Evolutionary conservation across 257 asterid genomes (phyloP).

Genomic region (Lantana camara): DNA sequence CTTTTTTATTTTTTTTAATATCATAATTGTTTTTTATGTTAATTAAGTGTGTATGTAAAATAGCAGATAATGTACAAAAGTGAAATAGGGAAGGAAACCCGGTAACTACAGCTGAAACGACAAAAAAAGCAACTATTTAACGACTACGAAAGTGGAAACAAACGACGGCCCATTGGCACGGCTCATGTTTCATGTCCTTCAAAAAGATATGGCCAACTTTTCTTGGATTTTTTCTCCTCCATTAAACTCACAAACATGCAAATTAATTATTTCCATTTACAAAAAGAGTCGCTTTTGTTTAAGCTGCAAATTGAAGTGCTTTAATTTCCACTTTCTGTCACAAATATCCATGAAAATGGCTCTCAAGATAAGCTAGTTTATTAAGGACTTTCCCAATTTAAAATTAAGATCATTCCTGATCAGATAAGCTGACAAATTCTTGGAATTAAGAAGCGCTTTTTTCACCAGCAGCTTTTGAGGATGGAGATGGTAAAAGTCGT

Average conservation of each 20-base stretch:
- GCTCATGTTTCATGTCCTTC: background rate
- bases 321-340: background rate
- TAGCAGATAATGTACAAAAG: too few species aligned
- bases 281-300: background rate
- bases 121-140: background rate
- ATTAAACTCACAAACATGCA: too few species aligned
- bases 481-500: background rate
- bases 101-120: background rate
- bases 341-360: background rate
- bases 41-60: too few species aligned
- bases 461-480: background rate
- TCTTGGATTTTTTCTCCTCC: slow-evolving; percentile 31
- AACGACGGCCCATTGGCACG: background rate
- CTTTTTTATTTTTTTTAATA: too few species aligned
- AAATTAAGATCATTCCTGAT: too few species aligned
- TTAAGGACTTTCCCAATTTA: too few species aligned
- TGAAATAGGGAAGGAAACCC: too few species aligned
- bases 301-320: background rate
- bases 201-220: slow-evolving; percentile 34
- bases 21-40: too few species aligned
- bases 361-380: background rate
- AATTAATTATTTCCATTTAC: too few species aligned
- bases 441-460: background rate
- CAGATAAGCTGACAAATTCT: background rate
- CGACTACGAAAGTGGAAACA: background rate